Evolutionary conservation across 257 asterid species (phyloP), one percentile per base, ranked within the genome.

Genomic region (Nicotiana paniculata): DNA sequence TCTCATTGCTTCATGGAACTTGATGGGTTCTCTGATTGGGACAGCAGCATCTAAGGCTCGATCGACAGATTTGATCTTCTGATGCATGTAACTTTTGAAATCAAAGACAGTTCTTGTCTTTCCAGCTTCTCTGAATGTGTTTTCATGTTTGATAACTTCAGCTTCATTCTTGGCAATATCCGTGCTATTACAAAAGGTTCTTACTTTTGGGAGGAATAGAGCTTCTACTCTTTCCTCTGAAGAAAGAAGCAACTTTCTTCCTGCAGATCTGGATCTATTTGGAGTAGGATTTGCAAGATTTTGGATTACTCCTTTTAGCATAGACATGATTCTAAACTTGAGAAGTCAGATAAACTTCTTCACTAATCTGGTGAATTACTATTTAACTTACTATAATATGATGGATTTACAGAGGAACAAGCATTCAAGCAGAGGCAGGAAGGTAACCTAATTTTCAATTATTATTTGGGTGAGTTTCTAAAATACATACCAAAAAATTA

Each of bases 1-100:
- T 54, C 90, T 77, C 92, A 92, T 87, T 32, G 93, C 88, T 63
- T 90, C 94, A 11, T 81, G 92, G 32, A 90, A 80, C 81, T 84
- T 88, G 4, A 77, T 2, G 13, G 96, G 94, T 4, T 89, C 89
- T 32, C 82, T 77, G 2, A 86, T 79, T 2, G 30, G 39, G 0
- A 92, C 87, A 1, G 91, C 88, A 5, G 82, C 80, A 13, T 92
- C 93, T 48, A 92, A 74, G 48, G 94, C 94, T 15, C 79, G 74
- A 81, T 92, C 89, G 13, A 92, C 93, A 0, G 87, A 76, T 46
- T 28, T 76, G 0, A 88, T 90, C 76, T 89, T 92, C 28, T 83
- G 81, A 11, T 72, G 53, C 88, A 92, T 84, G 82, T 92, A 92
- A 11, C 7, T 77, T 61, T 85, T 82, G 86, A 92, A 86, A 85